Evolutionary conservation across 306 rosid genomes (phyloP), one percentile per base, ranked within the genome.

Genomic region (Rosa chinensis): DNA sequence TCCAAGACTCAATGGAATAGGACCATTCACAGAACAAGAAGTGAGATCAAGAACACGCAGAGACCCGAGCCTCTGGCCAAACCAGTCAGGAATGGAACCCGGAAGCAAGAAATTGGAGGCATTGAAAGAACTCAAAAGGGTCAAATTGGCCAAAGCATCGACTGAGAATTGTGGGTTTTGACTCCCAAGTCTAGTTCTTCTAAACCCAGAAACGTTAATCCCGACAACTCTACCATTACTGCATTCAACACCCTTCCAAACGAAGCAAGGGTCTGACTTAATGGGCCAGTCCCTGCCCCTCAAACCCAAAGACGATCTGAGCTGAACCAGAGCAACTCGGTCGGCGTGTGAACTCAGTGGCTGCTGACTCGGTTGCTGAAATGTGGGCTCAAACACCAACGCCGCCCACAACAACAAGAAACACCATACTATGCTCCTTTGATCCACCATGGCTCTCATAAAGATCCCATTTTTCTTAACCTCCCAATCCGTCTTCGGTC

Each of bases 251-350:
- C 98, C 99, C 42, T 45, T 58, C 99, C 99, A 95, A 45, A 68
- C 43, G 49, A 74, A 53, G 79, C 99, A 95, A 74, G 97, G 98
- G 89, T 95, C 95, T 17, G 77, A 76, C 76, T 92, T 95, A 74
- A 67, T 83, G 49, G 99, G 99, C 99, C 98, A 95, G 50, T 92
- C 97, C 83, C 56, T 89, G 90, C 87, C 78, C 77, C 96, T 90
- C 82, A 95, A 75, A 35, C 99, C 98, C 77, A 95, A 73, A 8
- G 99, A 92, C 74, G 89, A 86, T 72, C 99, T 85, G 59, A 95
- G 93, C 82, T 91, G 81, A 11, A 88, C 86, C 45, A 95, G 84
- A 58, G 98, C 90, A 47, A n/a, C 85, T 53, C 77, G 61, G 74
- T 93, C 98, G 10, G 64, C 47, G 2, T 42, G 20, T 23, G 87